phyloP scores from a whole-genome alignment of 2,329 filamentous ascomycete species.

The Epichloe bromicola region DNA sequence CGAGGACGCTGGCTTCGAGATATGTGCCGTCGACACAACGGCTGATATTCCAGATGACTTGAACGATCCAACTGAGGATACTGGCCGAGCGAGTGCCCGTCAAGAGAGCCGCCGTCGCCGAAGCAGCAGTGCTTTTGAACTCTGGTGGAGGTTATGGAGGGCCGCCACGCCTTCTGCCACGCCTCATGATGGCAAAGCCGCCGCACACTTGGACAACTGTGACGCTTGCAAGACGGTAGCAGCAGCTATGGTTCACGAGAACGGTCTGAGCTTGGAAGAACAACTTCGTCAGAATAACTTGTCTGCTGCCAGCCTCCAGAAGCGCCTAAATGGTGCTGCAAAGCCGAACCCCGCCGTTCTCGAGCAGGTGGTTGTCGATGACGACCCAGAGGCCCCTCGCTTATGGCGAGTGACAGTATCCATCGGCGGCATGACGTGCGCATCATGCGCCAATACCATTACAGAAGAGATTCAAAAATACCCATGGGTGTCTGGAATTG shows the following conservation, averaged over 20 bases:
- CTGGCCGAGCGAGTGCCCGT: constrained; percentile 12
- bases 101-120: constrained; percentile 10
- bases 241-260: constrained; percentile 5
- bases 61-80: constrained; percentile 10
- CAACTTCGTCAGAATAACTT: constrained; percentile 2
- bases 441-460: constrained; percentile 52
- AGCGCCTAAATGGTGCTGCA: neutral
- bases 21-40: constrained; percentile 34
- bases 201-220: constrained; percentile 25
- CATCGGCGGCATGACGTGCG: constrained; percentile 63
- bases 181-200: constrained; percentile 13
- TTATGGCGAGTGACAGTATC: constrained; percentile 40
- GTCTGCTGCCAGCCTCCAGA: constrained; percentile 5
- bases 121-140: constrained; percentile 12
- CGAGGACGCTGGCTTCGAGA: constrained; percentile 45
- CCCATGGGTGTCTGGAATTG: constrained; percentile 43
- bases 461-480: constrained; percentile 42
- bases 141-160: constrained; percentile 21
- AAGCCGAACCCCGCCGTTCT: constrained; percentile 9
- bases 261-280: constrained; percentile 4
- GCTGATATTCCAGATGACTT: constrained; percentile 18
- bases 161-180: constrained; percentile 12
- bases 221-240: constrained; percentile 19
- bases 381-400: constrained; percentile 5
- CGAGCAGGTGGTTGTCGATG: constrained; percentile 13